Evolutionary conservation across 2,329 filamentous ascomycete species (phyloP).

Genomic region (Fusarium paranaense): DNA sequence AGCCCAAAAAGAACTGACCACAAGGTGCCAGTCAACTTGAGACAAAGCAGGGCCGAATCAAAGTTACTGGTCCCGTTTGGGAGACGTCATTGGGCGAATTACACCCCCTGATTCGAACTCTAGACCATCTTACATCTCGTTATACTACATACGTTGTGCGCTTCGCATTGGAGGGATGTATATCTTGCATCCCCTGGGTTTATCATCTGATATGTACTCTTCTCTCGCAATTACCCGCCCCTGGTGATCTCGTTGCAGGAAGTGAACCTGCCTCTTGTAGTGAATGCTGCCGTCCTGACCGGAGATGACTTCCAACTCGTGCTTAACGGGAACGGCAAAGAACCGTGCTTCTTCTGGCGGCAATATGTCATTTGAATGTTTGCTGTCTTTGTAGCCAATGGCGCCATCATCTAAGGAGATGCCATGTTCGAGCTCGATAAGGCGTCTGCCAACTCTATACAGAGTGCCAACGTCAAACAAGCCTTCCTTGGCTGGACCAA

Average conservation of each 20-base stretch:
- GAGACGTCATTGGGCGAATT: neutral
- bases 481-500: constrained; percentile 9
- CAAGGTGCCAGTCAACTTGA: neutral
- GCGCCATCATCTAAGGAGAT: neutral
- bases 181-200: neutral
- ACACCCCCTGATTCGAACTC: neutral
- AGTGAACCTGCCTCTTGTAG: constrained; percentile 8
- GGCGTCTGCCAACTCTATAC: constrained; percentile 16
- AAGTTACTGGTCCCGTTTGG: neutral
- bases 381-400: neutral
- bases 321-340: constrained; percentile 4
- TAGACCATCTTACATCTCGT: neutral
- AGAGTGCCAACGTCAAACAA: constrained; percentile 18
- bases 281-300: neutral
- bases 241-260: neutral
- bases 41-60: neutral
- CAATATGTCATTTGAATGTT: fast-evolving
- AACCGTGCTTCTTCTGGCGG: constrained; percentile 1
- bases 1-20: neutral
- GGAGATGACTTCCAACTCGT: constrained; percentile 8
- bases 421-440: constrained; percentile 2
- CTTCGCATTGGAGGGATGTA: constrained; percentile 15
- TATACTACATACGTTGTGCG: neutral
- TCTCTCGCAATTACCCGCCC: neutral
- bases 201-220: constrained; percentile 10